Evolutionary conservation across 2,329 filamentous ascomycete genomes (phyloP).

Genomic region (Diatrype stigma): DNA sequence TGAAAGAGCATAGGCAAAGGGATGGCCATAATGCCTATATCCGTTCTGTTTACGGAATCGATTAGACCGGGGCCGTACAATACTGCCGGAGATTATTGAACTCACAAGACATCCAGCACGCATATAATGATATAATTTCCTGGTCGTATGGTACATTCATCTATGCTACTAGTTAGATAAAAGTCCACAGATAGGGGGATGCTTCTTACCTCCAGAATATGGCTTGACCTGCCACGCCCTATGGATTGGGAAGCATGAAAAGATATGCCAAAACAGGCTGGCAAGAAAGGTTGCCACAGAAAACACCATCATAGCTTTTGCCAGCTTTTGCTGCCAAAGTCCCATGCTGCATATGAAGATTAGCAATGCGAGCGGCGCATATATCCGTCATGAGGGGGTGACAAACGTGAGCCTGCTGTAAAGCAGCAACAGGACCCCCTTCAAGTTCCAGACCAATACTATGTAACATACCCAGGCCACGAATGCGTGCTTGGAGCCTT

Average conservation of each 20-base stretch:
- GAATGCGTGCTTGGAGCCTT: conserved; percentile 28
- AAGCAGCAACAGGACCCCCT: conserved; percentile 27
- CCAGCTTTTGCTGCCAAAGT: conserved; percentile 20
- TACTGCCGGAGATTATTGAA: not conserved
- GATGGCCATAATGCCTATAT: conserved; percentile 15
- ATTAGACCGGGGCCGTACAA: not conserved
- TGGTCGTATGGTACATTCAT: conserved; percentile 18
- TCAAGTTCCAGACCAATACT: conserved; percentile 27
- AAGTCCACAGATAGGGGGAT: not conserved
- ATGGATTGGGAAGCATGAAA: conserved; percentile 23
- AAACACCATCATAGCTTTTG: conserved; percentile 18
- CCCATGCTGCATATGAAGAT: conserved; percentile 15
- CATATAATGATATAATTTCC: conserved; percentile 15
- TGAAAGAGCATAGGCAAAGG: conserved; percentile 19
- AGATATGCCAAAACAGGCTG: conserved; percentile 25
- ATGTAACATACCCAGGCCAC: conserved; percentile 32
- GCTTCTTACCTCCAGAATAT: conserved; percentile 19
- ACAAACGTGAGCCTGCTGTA: conserved; percentile 26
- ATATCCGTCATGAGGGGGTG: too few relatives aligned
- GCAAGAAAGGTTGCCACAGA: conserved; percentile 22
- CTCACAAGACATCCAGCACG: conserved; percentile 1
- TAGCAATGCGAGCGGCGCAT: too few relatives aligned
- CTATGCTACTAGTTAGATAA: conserved; percentile 1
- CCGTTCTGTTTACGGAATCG: conserved; percentile 9
- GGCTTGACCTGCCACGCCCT: conserved; percentile 29